Percentiles rank a stretch among this genome's conserved stretches.
Evolutionary conservation across 306 rosid species (phyloP).

Genomic region (Sicyos baderoa): DNA sequence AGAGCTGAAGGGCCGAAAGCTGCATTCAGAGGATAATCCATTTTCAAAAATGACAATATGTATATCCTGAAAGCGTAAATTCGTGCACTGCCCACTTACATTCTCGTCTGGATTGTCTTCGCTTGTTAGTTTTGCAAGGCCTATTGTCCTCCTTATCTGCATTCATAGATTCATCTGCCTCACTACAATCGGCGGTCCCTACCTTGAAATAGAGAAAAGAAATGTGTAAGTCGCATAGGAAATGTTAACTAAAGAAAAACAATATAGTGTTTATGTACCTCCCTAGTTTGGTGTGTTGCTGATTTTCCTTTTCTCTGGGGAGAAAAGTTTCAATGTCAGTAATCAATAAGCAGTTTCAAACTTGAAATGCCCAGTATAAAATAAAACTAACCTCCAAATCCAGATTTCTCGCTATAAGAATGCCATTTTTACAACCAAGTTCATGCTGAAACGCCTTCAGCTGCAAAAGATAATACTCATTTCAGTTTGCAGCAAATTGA

Average conservation of each 20-base stretch:
- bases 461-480: constrained; percentile 35
- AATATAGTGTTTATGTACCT: constrained; percentile 30
- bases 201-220: constrained; percentile 28
- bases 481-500: not conserved
- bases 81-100: constrained; percentile 33
- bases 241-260: constrained; percentile 9
- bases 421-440: constrained; percentile 61
- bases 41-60: not conserved
- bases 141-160: constrained; percentile 17
- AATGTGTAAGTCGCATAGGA: constrained; percentile 5
- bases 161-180: constrained; percentile 31
- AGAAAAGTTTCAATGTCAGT: not conserved
- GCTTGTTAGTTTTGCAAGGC: constrained; percentile 30
- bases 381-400: constrained; percentile 44
- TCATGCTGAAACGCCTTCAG: constrained; percentile 57
- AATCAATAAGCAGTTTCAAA: not conserved
- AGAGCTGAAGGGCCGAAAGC: constrained; percentile 38
- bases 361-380: not conserved
- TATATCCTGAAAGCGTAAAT: not conserved
- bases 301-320: constrained; percentile 31
- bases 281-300: constrained; percentile 25
- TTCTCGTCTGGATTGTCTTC: constrained; percentile 37
- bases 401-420: constrained; percentile 40
- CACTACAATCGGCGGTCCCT: constrained; percentile 27
- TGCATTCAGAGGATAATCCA: constrained; percentile 25